Evolutionary conservation across 2,329 filamentous ascomycete genomes (phyloP).

Genomic region (Fusarium pseudograminearum): DNA sequence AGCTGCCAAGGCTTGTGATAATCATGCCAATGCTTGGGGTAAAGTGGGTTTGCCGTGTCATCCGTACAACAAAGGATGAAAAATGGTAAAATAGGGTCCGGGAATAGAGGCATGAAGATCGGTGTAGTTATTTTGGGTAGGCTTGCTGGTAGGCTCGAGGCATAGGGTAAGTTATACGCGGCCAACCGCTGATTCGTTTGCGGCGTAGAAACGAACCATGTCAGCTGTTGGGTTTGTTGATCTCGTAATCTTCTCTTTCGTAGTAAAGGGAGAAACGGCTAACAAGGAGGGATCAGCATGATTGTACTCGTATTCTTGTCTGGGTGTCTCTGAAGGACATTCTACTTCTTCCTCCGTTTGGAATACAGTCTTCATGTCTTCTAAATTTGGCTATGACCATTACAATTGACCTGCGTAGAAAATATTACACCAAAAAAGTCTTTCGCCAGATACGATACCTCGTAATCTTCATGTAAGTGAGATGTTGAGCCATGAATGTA

Average conservation of each 20-base stretch:
- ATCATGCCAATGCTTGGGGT: slow-evolving; percentile 9
- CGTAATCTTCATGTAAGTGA: neutral
- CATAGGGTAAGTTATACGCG: neutral
- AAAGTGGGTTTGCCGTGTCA: slow-evolving; percentile 31
- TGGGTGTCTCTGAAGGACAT: neutral
- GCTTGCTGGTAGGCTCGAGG: too few species aligned
- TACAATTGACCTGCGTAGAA: too few species aligned
- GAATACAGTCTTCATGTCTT: neutral
- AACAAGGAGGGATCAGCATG: neutral
- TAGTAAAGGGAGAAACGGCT: neutral
- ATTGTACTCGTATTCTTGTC: neutral
- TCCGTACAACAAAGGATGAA: slow-evolving; percentile 13
- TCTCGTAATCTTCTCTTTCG: neutral
- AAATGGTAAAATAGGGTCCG: slow-evolving; percentile 12
- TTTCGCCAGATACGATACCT: neutral
- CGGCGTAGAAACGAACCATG: neutral
- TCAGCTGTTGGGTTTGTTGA: neutral
- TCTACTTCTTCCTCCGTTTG: neutral
- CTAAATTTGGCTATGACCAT: neutral
- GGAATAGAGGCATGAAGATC: slow-evolving; percentile 12
- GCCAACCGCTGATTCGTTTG: neutral
- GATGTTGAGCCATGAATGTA: neutral
- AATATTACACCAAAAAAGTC: too few species aligned
- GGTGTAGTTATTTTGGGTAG: neutral
- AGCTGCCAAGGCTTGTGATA: slow-evolving; percentile 32